Evolutionary conservation across 345 rosid genomes (phyloP).

Genomic region (Ceriops tagal): DNA sequence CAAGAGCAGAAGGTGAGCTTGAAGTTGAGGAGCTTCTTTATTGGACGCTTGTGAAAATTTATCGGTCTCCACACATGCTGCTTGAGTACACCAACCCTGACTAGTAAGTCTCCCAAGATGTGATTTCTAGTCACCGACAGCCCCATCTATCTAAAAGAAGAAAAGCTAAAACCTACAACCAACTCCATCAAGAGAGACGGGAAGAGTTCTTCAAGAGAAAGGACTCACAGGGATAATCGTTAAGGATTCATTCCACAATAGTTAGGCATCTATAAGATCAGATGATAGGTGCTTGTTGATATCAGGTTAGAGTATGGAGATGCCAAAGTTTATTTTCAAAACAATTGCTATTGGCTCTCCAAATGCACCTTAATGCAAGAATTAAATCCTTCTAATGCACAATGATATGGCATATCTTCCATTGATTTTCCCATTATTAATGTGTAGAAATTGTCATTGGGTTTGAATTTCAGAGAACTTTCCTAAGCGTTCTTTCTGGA

Average conservation of each 20-base stretch:
- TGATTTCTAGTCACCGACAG: neutral
- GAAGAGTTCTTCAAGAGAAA: neutral
- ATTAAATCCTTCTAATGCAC: too few species aligned
- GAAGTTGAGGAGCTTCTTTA: slow-evolving; percentile 48
- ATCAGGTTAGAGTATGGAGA: neutral
- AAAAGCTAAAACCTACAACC: neutral
- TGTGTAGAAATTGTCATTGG: too few species aligned
- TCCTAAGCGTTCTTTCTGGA: too few species aligned
- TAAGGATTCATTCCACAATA: neutral
- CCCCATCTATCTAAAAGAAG: neutral
- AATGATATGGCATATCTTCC: too few species aligned
- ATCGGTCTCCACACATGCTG: slow-evolving; percentile 46
- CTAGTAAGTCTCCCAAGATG: neutral
- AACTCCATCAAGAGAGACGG: neutral
- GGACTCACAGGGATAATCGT: neutral
- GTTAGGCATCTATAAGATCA: neutral
- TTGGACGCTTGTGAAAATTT: slow-evolving; percentile 45
- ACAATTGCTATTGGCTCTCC: too few species aligned
- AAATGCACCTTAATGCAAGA: too few species aligned
- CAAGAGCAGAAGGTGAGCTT: slow-evolving; percentile 51
- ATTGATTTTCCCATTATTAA: too few species aligned
- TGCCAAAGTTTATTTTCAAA: too few species aligned
- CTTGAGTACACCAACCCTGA: slow-evolving; percentile 44
- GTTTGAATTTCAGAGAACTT: too few species aligned
- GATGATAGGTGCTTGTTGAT: neutral